These are phyloP conservation scores for Neonectria faginata DNA, from an alignment of 2,329 filamentous ascomycete genomes.

Conservation along the genomic window DNA sequence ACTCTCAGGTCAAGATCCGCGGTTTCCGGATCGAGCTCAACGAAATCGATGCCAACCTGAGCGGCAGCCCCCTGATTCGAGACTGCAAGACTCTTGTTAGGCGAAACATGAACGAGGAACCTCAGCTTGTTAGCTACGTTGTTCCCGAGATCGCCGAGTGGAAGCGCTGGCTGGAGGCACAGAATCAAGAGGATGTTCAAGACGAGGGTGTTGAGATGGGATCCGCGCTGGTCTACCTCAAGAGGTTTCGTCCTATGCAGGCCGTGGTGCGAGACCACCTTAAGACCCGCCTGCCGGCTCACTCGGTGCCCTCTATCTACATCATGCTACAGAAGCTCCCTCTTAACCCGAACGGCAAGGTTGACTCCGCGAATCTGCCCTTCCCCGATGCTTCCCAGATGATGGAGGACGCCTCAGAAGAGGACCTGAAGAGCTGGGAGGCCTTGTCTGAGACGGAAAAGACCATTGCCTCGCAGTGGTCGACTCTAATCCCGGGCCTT, in stretches of 20 bases:
- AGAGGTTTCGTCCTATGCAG: constrained; percentile 60
- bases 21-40: constrained; percentile 95
- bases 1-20: constrained; percentile 91
- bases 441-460: constrained; percentile 52
- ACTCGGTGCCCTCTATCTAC: constrained; percentile 51
- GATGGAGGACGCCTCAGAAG: constrained; percentile 53
- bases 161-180: constrained; percentile 72
- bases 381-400: constrained; percentile 81
- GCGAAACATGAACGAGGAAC: constrained; percentile 68
- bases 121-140: constrained; percentile 87
- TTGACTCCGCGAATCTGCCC: constrained; percentile 81
- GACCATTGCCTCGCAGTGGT: constrained; percentile 71
- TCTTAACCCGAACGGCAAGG: constrained; percentile 84
- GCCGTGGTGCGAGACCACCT: constrained; percentile 54
- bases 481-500: constrained; percentile 73
- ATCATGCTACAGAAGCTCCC: constrained; percentile 63
- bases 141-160: constrained; percentile 77
- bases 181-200: constrained; percentile 65
- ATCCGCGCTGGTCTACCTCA: constrained; percentile 55
- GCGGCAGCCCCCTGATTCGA: constrained; percentile 77
- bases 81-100: constrained; percentile 87
- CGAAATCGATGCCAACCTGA: constrained; percentile 89
- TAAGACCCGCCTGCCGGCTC: constrained; percentile 43
- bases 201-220: constrained; percentile 65
- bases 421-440: constrained; percentile 65